phyloP scores from a whole-genome alignment of 164 flowering plant species.

The grape (Vitis vinifera) region ASM3070453v1 NC_081806.1:4689501-4690000 shows the following conservation, averaged over 20 bases:
- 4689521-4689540: constrained; percentile 53
- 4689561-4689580: constrained; percentile 45
- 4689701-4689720: constrained; percentile 68
- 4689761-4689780: constrained; percentile 76
- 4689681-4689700: constrained; percentile 57
- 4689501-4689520: constrained; percentile 42
- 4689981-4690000: no score
- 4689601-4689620: constrained; percentile 46
- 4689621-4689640: constrained; percentile 44
- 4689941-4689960: no score
- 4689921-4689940: no score
- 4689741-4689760: constrained; percentile 80
- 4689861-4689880: constrained; percentile 66
- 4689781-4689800: constrained; percentile 70
- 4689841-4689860: constrained; percentile 87
- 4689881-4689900: constrained; percentile 7
- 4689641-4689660: constrained; percentile 57
- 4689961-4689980: no score
- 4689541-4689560: constrained; percentile 66
- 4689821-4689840: constrained; percentile 73
- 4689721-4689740: constrained; percentile 70
- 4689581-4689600: constrained; percentile 74
- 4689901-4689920: neutral
- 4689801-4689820: constrained; percentile 69
- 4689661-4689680: constrained; percentile 50